A percentile compares a stretch with the other conserved stretches of the same genome.
Evolutionary conservation across 2,329 filamentous ascomycete genomes (phyloP).

Genomic region (Zarea fungicola): DNA sequence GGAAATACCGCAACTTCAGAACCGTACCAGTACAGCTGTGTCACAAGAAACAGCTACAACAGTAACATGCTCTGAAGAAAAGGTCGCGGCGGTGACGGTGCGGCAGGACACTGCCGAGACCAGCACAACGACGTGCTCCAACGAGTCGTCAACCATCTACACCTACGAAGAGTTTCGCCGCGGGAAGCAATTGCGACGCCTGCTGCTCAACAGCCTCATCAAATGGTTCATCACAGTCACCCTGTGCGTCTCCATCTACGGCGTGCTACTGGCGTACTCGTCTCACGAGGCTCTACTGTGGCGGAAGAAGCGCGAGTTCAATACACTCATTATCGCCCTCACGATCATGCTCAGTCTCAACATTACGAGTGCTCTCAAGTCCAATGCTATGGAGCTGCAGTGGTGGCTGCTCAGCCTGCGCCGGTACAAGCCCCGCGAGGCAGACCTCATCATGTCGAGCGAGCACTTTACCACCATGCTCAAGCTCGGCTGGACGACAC

Average conservation of each 20-base stretch:
- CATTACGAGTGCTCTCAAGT: slow-evolving; percentile 37
- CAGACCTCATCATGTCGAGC: slow-evolving; percentile 20
- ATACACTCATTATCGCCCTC: slow-evolving; percentile 38
- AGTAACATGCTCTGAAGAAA: no score
- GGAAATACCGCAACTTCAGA: no score
- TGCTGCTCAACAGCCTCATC: slow-evolving; percentile 15
- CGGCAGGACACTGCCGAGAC: not conserved
- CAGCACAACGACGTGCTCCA: not conserved
- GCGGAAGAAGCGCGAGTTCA: slow-evolving; percentile 35
- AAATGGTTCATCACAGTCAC: slow-evolving; percentile 26
- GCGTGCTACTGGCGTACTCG: slow-evolving; percentile 25
- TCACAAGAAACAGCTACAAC: no score
- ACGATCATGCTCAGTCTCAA: slow-evolving; percentile 38
- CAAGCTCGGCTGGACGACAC: slow-evolving; percentile 17
- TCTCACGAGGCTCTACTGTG: slow-evolving; percentile 25
- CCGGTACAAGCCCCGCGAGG: slow-evolving; percentile 31
- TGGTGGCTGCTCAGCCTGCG: slow-evolving; percentile 39
- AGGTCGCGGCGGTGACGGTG: not conserved
- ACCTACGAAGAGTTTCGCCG: slow-evolving; percentile 19
- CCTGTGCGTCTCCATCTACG: slow-evolving; percentile 25
- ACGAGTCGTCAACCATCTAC: slow-evolving; percentile 14
- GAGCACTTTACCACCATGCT: slow-evolving; percentile 22
- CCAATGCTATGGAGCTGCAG: slow-evolving; percentile 38
- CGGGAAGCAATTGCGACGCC: slow-evolving; percentile 17
- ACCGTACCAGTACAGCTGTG: no score